phyloP scores from a whole-genome alignment of 208 protist species.

The Crithidia thermophila region DNA sequence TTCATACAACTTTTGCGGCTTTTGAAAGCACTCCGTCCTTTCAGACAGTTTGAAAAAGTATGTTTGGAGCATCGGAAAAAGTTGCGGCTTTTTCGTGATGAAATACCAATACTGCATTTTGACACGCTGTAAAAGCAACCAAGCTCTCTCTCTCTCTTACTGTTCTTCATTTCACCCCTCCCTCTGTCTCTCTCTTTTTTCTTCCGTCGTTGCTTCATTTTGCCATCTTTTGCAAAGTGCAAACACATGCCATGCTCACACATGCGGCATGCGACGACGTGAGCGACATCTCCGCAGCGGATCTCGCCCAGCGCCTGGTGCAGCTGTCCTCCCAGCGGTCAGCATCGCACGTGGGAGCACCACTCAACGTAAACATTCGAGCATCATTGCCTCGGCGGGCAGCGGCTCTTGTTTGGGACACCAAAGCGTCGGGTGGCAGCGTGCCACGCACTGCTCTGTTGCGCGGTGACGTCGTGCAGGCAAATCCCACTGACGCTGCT shows the following conservation, averaged over 20 bases:
- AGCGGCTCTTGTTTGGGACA: slow-evolving; percentile 17
- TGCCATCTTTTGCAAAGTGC: slow-evolving; percentile 8
- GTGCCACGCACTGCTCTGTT: slow-evolving; percentile 20
- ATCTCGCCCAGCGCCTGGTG: slow-evolving; percentile 14
- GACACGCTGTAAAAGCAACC: no score
- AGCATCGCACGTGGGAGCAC: neutral
- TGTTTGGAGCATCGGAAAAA: no score
- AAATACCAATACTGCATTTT: no score
- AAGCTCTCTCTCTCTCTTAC: neutral
- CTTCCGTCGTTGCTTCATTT: neutral
- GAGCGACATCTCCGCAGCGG: slow-evolving; percentile 10
- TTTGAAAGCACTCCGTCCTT: neutral
- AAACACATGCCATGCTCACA: neutral
- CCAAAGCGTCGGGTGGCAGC: slow-evolving; percentile 2
- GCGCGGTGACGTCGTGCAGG: slow-evolving; percentile 14
- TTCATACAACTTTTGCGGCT: neutral
- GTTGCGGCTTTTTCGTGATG: no score
- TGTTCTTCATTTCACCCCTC: neutral
- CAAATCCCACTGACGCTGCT: neutral
- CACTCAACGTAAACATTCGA: neutral
- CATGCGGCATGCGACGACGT: slow-evolving; percentile 4
- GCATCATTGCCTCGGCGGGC: neutral
- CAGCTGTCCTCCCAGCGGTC: neutral
- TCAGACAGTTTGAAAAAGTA: no score
- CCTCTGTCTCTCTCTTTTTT: neutral